Evolutionary conservation across 768 basidiomycete genomes (phyloP).

Genomic region (Russula brevipes): DNA sequence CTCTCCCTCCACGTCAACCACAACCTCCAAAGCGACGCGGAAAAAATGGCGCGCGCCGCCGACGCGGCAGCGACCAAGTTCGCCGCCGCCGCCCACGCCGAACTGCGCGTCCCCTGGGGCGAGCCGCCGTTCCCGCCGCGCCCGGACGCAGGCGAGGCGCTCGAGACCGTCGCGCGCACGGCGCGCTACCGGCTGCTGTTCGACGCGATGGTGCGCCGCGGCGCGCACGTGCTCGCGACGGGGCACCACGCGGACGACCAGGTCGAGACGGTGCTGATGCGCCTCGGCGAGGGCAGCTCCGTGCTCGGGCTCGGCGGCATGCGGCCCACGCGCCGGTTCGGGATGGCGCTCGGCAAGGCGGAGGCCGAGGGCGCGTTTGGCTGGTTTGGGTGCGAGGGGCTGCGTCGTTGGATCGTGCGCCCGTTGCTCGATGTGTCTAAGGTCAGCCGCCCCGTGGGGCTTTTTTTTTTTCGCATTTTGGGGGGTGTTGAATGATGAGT

Average conservation of each 20-base stretch:
- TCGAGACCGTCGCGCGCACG: constrained; percentile 54
- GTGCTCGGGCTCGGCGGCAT: constrained; percentile 61
- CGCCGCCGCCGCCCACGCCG: constrained; percentile 47
- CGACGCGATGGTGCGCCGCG: constrained; percentile 38
- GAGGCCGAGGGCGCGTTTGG: constrained; percentile 31
- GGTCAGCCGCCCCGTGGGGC: constrained; percentile 36
- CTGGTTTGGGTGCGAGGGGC: constrained; percentile 49
- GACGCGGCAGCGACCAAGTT: constrained; percentile 38
- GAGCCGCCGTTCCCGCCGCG: constrained; percentile 43
- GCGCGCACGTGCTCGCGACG: constrained; percentile 47
- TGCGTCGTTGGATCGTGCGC: constrained; percentile 65
- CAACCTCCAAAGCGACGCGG: constrained; percentile 55
- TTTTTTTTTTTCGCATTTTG: neutral
- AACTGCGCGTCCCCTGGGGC: constrained; percentile 54
- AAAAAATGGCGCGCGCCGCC: constrained; percentile 50
- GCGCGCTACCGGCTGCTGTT: constrained; percentile 55
- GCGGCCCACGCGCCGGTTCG: constrained; percentile 63
- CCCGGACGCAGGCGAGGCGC: constrained; percentile 41
- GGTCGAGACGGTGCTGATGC: constrained; percentile 74
- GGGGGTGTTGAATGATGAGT: neutral
- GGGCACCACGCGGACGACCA: constrained; percentile 84
- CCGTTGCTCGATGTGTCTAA: constrained; percentile 66
- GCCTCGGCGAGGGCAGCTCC: constrained; percentile 54
- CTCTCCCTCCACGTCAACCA: constrained; percentile 68
- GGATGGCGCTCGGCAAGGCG: constrained; percentile 54